phyloP scores from a whole-genome alignment of 371 early-diverging fungal species.

The Mucor piriformis region DNA sequence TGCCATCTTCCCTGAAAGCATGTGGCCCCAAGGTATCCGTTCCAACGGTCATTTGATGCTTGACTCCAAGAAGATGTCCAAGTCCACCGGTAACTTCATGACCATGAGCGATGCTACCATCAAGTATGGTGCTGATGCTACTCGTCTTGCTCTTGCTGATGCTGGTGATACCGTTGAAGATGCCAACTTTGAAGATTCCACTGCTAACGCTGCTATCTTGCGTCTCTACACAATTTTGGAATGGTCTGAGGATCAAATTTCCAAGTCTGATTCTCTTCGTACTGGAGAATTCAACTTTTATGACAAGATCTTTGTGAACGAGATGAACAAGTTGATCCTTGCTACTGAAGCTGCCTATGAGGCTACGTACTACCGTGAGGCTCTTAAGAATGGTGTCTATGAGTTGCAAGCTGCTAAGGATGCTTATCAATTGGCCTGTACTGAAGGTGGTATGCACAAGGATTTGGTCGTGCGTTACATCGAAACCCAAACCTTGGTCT shows the following conservation, averaged over 20 bases:
- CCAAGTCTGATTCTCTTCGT: slow-evolving; percentile 42
- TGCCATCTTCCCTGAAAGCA: slow-evolving; percentile 92
- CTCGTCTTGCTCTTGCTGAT: slow-evolving; percentile 94
- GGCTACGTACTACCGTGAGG: slow-evolving; percentile 91
- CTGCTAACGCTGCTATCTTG: slow-evolving; percentile 97
- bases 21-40: slow-evolving; percentile 95
- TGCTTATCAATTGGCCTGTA: slow-evolving; percentile 83
- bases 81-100: slow-evolving; percentile 99
- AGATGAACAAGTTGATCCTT: slow-evolving; percentile 79
- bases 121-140: slow-evolving; percentile 98
- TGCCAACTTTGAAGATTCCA: slow-evolving; percentile 98
- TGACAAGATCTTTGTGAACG: slow-evolving; percentile 86
- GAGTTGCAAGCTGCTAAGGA: slow-evolving; percentile 92
- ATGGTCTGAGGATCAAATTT: slow-evolving; percentile 76
- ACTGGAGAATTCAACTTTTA: slow-evolving; percentile 64
- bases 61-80: slow-evolving; percentile 99
- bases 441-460: slow-evolving; percentile 80
- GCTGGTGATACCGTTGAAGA: slow-evolving; percentile 98
- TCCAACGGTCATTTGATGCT: slow-evolving; percentile 98
- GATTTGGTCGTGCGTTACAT: slow-evolving; percentile 83
- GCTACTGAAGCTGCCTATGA: slow-evolving; percentile 81
- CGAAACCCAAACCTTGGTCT: slow-evolving; percentile 78
- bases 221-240: slow-evolving; percentile 92
- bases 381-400: slow-evolving; percentile 93
- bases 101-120: slow-evolving; percentile 86